Evolutionary conservation across 2,329 filamentous ascomycete species (phyloP).

Genomic region (Mycosphaerella arachidis): DNA sequence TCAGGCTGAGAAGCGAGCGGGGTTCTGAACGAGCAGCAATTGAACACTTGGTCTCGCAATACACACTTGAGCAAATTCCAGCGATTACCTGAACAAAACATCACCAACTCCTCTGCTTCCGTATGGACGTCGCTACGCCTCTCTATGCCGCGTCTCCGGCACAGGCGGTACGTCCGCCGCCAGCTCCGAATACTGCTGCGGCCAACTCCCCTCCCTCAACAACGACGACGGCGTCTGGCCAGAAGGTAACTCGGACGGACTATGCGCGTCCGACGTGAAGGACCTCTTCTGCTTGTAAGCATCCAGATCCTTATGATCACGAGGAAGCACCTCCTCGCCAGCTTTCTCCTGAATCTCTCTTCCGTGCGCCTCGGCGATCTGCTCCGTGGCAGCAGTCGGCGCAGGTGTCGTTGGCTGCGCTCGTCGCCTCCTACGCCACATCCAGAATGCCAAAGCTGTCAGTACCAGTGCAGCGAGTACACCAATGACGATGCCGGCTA

Average conservation of each 20-base stretch:
- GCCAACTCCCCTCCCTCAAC: neutral
- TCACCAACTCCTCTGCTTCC: too few relatives aligned
- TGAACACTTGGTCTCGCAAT: too few relatives aligned
- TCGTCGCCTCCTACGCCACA: neutral
- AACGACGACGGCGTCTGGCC: neutral
- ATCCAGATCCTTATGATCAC: neutral
- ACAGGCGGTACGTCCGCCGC: neutral
- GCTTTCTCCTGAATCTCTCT: neutral
- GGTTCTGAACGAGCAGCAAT: too few relatives aligned
- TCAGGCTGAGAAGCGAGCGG: too few relatives aligned
- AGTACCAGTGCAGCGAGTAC: neutral
- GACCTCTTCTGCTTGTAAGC: neutral
- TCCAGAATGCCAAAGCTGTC: neutral
- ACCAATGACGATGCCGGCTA: constrained; percentile 12
- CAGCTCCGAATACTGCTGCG: neutral
- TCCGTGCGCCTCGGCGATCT: neutral
- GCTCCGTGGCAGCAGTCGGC: neutral
- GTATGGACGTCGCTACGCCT: neutral
- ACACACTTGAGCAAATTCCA: too few relatives aligned
- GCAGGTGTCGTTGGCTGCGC: neutral
- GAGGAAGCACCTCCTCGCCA: neutral
- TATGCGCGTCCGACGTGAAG: neutral
- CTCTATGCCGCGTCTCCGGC: neutral
- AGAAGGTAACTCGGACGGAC: neutral
- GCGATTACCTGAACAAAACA: too few relatives aligned